Evolutionary conservation across 2,329 filamentous ascomycete species (phyloP).

Genomic region (Hymenoscyphus salicellus): DNA sequence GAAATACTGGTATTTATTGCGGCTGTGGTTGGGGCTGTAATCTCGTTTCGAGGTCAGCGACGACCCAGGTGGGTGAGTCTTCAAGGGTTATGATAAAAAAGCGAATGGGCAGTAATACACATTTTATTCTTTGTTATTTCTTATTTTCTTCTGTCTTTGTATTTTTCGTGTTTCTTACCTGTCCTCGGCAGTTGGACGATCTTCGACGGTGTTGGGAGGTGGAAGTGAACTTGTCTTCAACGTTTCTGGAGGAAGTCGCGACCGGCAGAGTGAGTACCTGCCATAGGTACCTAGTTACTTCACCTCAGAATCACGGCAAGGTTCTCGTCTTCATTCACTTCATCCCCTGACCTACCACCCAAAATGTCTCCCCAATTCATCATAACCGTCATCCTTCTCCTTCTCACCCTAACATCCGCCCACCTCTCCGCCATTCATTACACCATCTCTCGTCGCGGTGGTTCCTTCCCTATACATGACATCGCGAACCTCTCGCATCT

Average conservation of each 20-base stretch:
- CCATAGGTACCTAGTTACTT: too few relatives aligned
- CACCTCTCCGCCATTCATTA: conserved; percentile 22
- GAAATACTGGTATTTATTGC: conserved; percentile 2
- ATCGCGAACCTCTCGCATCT: conserved; percentile 20
- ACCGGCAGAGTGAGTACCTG: too few relatives aligned
- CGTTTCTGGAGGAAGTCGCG: too few relatives aligned
- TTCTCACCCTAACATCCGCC: background rate
- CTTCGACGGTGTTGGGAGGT: too few relatives aligned
- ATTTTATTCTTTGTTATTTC: background rate
- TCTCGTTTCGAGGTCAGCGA: background rate
- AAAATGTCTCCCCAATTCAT: background rate
- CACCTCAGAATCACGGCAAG: too few relatives aligned
- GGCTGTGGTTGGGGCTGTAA: background rate
- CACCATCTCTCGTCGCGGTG: conserved; percentile 20
- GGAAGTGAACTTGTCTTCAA: too few relatives aligned
- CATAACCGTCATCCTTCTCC: background rate
- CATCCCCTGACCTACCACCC: background rate
- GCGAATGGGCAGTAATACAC: background rate
- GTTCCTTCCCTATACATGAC: conserved; percentile 19
- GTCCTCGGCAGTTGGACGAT: background rate
- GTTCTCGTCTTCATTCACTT: background rate
- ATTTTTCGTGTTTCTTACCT: background rate
- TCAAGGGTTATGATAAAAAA: background rate
- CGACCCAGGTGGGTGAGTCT: background rate
- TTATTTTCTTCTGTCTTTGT: background rate